Conservation (phyloP, 768 basidiomycete genomes). For the Macrolepiota fuliginosa region DNA sequence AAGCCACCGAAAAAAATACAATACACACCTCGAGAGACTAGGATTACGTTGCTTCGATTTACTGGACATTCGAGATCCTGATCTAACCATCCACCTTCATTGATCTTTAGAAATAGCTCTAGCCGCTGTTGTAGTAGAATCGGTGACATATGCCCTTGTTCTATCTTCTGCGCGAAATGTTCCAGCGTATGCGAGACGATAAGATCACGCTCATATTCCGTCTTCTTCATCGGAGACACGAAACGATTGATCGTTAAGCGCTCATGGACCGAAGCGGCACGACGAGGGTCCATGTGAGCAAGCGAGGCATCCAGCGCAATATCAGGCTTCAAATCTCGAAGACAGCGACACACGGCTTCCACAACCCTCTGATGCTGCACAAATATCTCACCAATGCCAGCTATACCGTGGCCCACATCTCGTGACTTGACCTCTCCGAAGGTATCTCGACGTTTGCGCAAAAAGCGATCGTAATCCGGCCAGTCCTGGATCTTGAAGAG, state of each 20-base stretch:
- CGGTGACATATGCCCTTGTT: slow-evolving; percentile 1
- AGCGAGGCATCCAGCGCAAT: not conserved
- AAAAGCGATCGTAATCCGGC: not conserved
- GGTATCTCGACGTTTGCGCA: not conserved
- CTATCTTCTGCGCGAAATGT: not conserved
- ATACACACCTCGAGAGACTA: not conserved
- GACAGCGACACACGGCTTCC: not conserved
- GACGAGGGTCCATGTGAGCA: not conserved
- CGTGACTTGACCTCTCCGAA: not conserved
- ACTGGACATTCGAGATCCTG: not conserved
- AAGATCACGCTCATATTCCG: not conserved
- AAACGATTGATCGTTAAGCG: not conserved
- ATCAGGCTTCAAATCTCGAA: not conserved
- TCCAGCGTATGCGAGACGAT: not conserved
- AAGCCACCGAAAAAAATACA: not conserved
- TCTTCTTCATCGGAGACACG: not conserved
- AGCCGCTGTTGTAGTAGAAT: not conserved
- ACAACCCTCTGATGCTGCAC: not conserved
- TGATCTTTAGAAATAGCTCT: not conserved
- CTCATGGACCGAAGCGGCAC: not conserved
- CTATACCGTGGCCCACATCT: not conserved
- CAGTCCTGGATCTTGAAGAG: not conserved
- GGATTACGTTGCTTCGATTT: not conserved
- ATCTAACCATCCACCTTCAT: not conserved
- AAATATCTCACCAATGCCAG: not conserved